Evolutionary conservation across 345 rosid species (phyloP), one percentile per base, ranked within the genome.

Genomic region (Dovyalis caffra): DNA sequence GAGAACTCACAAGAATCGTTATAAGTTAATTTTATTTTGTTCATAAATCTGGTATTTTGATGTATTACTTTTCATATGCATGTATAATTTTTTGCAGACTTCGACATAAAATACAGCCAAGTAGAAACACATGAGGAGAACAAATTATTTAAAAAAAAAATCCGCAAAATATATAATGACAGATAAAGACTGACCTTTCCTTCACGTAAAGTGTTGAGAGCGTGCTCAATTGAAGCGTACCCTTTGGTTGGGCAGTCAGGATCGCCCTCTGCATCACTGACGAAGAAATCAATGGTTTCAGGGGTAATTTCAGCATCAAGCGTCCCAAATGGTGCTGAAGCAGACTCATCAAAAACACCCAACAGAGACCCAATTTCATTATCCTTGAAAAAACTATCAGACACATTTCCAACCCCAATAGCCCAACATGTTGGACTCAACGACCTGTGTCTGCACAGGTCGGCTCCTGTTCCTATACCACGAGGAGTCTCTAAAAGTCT

Each of bases 231-330:
- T 0, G 98, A 86, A 72, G 88, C 82, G 78, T 86, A 91, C 40
- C 94, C 95, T 60, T 83, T 83, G 11, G 97, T 83, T 15, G 98
- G 97, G 85, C 95, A 85, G 62, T 94, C 95, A 15, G 95, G 97
- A 83, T 94, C 95, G 58, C 97, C 98, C 74, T 90, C 94, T 21
- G 97, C 92, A 47, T 94, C 98, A 57, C 98, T 92, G 66, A 92
- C 93, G 51, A 94, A 94, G 84, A 92, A 92, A 82, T 89, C 97
- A 64, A 68, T 82, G 51, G 91, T 92, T 71, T 89, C 95, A 6
- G 81, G 85, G 0, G 94, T 89, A 51, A 87, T 83, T 76, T 91
- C 87, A 47, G 91, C 90, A 43, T 79, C 79, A 33, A 87, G 26
- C 0, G 91, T 88, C 32, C 83, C 77, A 35, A 86, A 89, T 28